Percentiles rank a stretch among this genome's conserved stretches.
These are phyloP conservation scores for Cordyceps javanica DNA, from an alignment of 2,329 filamentous ascomycete genomes.

Conservation along the genomic window DNA sequence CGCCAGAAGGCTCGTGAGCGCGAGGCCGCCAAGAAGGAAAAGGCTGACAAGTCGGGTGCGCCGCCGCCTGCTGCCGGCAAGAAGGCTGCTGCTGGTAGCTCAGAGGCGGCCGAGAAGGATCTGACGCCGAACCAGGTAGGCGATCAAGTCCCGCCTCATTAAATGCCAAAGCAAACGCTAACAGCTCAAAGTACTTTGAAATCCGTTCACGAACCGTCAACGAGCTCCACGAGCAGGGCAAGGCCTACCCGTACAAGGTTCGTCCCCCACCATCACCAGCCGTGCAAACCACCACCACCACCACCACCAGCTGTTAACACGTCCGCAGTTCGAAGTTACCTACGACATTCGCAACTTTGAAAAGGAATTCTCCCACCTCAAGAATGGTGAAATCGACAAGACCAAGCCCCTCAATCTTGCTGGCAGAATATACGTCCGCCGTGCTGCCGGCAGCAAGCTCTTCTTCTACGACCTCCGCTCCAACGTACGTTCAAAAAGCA, in stretches of 20 bases:
- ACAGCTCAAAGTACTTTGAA: slow-evolving; percentile 68
- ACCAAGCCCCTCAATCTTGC: slow-evolving; percentile 72
- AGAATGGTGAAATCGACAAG: slow-evolving; percentile 78
- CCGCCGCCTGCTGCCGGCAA: slow-evolving; percentile 49
- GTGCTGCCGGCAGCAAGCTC: slow-evolving; percentile 74
- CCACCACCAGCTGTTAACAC: not conserved
- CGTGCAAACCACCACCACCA: not conserved
- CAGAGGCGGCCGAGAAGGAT: slow-evolving; percentile 58
- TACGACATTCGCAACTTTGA: slow-evolving; percentile 78
- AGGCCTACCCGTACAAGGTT: slow-evolving; percentile 73
- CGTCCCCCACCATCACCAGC: not conserved
- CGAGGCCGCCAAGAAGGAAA: slow-evolving; percentile 84
- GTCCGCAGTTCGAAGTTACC: slow-evolving; percentile 63
- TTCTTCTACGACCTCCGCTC: slow-evolving; percentile 72
- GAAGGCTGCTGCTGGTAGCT: slow-evolving; percentile 29
- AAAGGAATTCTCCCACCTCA: slow-evolving; percentile 70
- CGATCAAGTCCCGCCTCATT: too few relatives aligned
- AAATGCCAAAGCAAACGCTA: not conserved
- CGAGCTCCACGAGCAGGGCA: slow-evolving; percentile 35
- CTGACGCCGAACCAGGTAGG: slow-evolving; percentile 48
- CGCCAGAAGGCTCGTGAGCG: slow-evolving; percentile 84
- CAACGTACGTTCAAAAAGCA: slow-evolving; percentile 21
- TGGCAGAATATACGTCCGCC: slow-evolving; percentile 84
- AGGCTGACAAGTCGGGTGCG: slow-evolving; percentile 70
- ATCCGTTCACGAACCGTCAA: slow-evolving; percentile 76